phyloP scores from a whole-genome alignment of 148 eudicot species.

The Camellia lanceoleosa region DNA sequence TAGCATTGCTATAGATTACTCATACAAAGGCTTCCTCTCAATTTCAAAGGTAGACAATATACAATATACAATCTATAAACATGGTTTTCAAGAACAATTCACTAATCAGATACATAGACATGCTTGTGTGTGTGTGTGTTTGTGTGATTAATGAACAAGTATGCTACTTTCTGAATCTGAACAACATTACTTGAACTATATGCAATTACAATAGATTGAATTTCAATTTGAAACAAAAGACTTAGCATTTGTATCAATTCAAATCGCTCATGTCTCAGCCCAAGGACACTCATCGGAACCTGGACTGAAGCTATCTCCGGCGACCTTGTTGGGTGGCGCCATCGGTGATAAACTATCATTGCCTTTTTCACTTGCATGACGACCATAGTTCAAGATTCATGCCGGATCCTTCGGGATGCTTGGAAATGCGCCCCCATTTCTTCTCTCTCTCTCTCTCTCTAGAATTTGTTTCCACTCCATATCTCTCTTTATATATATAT shows the following conservation, averaged over 20 bases:
- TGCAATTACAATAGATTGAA: neutral
- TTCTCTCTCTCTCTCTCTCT: neutral
- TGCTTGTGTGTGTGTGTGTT: neutral
- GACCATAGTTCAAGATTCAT: conserved; percentile 38
- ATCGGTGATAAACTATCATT: conserved; percentile 32
- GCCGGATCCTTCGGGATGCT: conserved; percentile 70
- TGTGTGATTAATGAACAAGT: neutral
- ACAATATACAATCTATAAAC: too few relatives aligned
- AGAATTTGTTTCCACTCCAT: neutral
- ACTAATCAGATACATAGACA: too few relatives aligned
- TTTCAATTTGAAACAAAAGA: neutral
- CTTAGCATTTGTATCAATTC: neutral
- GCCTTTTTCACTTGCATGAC: conserved; percentile 41
- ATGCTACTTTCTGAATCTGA: neutral
- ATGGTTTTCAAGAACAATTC: too few relatives aligned
- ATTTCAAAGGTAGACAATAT: neutral
- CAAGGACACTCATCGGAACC: conserved; percentile 25
- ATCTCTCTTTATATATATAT: neutral
- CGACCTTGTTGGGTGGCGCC: conserved; percentile 16
- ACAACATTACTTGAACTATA: neutral
- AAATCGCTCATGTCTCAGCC: neutral
- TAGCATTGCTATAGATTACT: neutral
- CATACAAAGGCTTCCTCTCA: neutral
- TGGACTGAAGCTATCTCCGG: conserved; percentile 13
- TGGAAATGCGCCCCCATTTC: conserved; percentile 96